Conservation (phyloP, 2,329 filamentous ascomycete species). For the Bipolaris zeicola region DNA sequence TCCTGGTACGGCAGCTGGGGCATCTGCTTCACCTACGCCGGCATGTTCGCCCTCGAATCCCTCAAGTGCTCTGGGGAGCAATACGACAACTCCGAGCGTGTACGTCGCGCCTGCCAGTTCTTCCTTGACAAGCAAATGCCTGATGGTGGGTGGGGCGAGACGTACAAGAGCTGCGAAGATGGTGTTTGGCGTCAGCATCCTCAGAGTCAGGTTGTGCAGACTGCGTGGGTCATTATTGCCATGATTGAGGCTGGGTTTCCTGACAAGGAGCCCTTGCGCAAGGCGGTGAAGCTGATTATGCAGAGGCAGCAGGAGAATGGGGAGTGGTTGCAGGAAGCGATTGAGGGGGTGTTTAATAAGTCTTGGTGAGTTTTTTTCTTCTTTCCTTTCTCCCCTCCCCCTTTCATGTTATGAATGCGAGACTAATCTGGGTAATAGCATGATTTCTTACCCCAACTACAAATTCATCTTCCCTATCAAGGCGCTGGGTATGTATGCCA, state of each 20-base stretch:
- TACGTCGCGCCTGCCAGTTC: slow-evolving; percentile 81
- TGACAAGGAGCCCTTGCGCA: slow-evolving; percentile 71
- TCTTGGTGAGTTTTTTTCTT: slow-evolving; percentile 69
- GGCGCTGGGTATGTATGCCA: slow-evolving; percentile 85
- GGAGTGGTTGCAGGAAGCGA: slow-evolving; percentile 93
- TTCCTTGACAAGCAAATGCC: slow-evolving; percentile 80
- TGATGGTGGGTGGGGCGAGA: slow-evolving; percentile 97
- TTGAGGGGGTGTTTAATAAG: slow-evolving; percentile 99
- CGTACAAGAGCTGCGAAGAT: slow-evolving; percentile 82
- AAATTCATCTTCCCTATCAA: slow-evolving; percentile 96
- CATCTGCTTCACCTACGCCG: slow-evolving; percentile 96
- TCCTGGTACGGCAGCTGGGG: slow-evolving; percentile 98
- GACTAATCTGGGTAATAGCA: slow-evolving; percentile 57
- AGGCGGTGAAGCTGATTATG: slow-evolving; percentile 82
- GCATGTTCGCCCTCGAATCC: slow-evolving; percentile 93
- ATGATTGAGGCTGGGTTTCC: slow-evolving; percentile 84
- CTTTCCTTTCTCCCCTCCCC: not conserved
- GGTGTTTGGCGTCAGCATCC: slow-evolving; percentile 77
- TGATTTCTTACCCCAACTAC: slow-evolving; percentile 99
- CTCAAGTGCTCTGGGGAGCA: slow-evolving; percentile 81
- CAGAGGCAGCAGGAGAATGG: slow-evolving; percentile 82
- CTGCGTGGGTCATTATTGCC: slow-evolving; percentile 84
- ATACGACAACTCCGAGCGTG: slow-evolving; percentile 72
- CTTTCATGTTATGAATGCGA: not conserved
- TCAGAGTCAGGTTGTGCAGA: slow-evolving; percentile 89